These are phyloP conservation scores for Xylaria sp. DNA, from an alignment of 2,329 filamentous ascomycete species.

Conservation along the genomic window DNA sequence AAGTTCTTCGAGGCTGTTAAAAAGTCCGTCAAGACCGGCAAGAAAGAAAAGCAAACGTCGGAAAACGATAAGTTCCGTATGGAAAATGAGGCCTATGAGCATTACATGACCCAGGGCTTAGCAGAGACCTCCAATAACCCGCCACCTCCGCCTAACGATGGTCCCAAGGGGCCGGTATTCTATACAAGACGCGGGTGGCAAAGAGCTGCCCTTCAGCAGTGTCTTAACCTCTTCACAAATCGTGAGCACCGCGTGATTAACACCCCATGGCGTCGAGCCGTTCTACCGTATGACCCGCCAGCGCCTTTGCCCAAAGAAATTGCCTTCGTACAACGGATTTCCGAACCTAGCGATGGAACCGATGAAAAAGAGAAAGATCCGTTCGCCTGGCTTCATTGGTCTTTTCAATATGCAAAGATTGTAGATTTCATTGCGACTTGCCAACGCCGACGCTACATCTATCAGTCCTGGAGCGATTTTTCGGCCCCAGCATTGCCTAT, in stretches of 20 bases:
- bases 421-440: constrained; percentile 32
- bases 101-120: constrained; percentile 37
- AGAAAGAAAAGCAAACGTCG: not conserved
- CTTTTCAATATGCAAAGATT: constrained; percentile 34
- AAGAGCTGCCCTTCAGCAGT: constrained; percentile 53
- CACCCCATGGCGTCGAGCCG: constrained; percentile 45
- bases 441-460: constrained; percentile 34
- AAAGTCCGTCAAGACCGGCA: not conserved
- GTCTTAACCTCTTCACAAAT: constrained; percentile 46
- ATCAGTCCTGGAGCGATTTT: constrained; percentile 30
- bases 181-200: constrained; percentile 47
- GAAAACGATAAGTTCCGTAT: constrained; percentile 23
- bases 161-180: constrained; percentile 16
- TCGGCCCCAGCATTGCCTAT: constrained; percentile 34
- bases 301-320: constrained; percentile 35
- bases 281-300: constrained; percentile 43
- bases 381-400: constrained; percentile 41
- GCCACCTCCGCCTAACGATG: constrained; percentile 1
- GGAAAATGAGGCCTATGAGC: constrained; percentile 46
- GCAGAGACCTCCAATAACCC: not conserved
- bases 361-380: constrained; percentile 37
- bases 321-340: constrained; percentile 28
- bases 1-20: constrained; percentile 13
- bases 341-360: constrained; percentile 18
- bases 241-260: constrained; percentile 46